Conservation (phyloP, 2,329 filamentous ascomycete species). For the Pseudocercospora fuligena region DNA sequence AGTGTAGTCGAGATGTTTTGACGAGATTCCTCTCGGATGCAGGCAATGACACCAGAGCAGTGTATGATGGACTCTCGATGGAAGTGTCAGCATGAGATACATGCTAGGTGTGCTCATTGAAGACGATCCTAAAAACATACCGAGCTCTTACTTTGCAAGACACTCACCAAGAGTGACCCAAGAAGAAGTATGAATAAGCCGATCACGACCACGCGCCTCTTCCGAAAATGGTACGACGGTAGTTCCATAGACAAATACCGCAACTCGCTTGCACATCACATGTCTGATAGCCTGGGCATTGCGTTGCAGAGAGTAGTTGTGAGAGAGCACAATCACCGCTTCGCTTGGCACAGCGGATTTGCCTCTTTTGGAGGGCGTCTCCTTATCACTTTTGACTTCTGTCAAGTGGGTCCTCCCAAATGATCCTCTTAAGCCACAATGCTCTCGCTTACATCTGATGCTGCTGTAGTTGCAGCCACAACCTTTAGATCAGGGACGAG, state of each 20-base stretch:
- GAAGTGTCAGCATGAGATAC: not conserved
- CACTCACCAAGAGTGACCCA: not conserved
- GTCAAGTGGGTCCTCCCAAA: no score
- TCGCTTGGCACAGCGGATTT: not conserved
- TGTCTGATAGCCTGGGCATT: no score
- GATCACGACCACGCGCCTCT: not conserved
- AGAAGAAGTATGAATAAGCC: not conserved
- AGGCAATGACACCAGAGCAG: not conserved
- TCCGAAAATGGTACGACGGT: not conserved
- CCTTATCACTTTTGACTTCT: not conserved
- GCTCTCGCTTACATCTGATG: no score
- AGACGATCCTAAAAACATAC: not conserved
- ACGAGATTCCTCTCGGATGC: not conserved
- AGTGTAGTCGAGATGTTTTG: not conserved
- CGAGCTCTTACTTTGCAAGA: not conserved
- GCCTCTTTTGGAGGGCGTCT: not conserved
- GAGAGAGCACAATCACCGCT: no score
- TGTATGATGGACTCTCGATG: not conserved
- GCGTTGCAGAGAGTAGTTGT: not conserved
- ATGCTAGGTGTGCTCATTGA: not conserved
- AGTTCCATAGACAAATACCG: not conserved
- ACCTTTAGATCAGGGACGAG: no score
- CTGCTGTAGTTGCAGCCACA: no score
- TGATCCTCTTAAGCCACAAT: no score
- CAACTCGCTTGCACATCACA: not conserved